phyloP scores from a whole-genome alignment of 768 basidiomycete species.

The Clathrus columnatus region DNA sequence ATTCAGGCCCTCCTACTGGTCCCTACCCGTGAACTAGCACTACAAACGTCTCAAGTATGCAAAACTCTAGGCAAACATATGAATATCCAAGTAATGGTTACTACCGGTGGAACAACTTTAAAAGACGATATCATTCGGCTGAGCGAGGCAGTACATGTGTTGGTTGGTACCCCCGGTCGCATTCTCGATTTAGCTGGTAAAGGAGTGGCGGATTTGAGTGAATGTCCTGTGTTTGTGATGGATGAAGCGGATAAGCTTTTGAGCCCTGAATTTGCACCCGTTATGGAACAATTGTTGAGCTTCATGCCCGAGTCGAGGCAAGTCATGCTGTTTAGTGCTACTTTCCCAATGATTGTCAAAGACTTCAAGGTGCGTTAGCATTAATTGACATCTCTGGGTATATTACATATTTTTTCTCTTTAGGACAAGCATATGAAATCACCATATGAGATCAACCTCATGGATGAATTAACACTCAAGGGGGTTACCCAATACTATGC shows the following conservation, averaged over 20 bases:
- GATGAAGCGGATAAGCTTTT: constrained; percentile 98
- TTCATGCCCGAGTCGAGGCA: constrained; percentile 81
- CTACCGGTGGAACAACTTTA: constrained; percentile 95
- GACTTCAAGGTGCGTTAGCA: constrained; percentile 80
- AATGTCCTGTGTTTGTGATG: constrained; percentile 97
- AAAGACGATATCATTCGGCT: constrained; percentile 96
- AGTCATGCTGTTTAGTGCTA: constrained; percentile 99
- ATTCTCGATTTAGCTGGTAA: constrained; percentile 94
- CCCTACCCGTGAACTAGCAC: constrained; percentile 95
- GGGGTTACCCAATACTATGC: constrained; percentile 99
- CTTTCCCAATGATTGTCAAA: constrained; percentile 98
- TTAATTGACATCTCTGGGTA: not conserved
- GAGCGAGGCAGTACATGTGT: constrained; percentile 84
- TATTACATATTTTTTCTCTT: constrained; percentile 11
- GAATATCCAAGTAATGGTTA: constrained; percentile 96
- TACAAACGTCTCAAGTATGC: constrained; percentile 98
- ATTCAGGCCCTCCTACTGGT: constrained; percentile 96
- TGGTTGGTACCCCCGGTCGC: constrained; percentile 94
- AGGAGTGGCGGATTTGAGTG: constrained; percentile 84
- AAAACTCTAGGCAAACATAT: constrained; percentile 96
- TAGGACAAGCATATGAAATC: constrained; percentile 95
- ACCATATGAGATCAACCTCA: constrained; percentile 97
- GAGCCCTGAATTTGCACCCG: constrained; percentile 94
- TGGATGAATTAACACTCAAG: constrained; percentile 97
- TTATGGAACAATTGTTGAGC: constrained; percentile 90